phyloP scores from a whole-genome alignment of 352 stramenopile genomes.

The Pythium grandisporangium region DNA sequence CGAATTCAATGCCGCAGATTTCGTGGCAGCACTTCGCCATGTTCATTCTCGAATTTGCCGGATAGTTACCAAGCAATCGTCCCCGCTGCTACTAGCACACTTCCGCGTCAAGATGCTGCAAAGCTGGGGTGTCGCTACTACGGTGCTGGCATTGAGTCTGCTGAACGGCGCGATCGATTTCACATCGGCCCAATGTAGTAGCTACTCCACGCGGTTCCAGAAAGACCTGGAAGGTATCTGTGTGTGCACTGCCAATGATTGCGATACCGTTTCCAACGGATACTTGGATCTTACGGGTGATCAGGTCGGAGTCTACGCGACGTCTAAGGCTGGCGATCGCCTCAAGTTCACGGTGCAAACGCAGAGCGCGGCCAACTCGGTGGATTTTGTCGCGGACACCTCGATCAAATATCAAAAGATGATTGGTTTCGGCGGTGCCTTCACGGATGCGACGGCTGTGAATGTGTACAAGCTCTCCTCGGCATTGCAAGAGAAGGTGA shows the following conservation, averaged over 20 bases:
- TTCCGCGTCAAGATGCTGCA: no score
- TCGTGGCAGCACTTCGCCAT: no score
- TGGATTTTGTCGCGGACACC: slow-evolving; percentile 41
- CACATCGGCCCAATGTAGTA: slow-evolving; percentile 7
- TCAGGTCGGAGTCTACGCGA: slow-evolving; percentile 37
- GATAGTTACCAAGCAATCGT: no score
- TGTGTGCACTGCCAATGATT: slow-evolving; percentile 21
- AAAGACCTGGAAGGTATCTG: slow-evolving; percentile 34
- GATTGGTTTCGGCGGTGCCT: slow-evolving; percentile 83
- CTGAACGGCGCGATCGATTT: no score
- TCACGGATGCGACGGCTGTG: slow-evolving; percentile 80
- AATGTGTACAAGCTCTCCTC: slow-evolving; percentile 62
- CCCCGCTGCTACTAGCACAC: no score
- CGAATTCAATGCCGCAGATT: no score
- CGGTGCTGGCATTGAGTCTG: no score
- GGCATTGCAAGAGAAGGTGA: slow-evolving; percentile 46
- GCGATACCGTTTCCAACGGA: slow-evolving; percentile 35
- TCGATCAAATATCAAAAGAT: slow-evolving; percentile 67
- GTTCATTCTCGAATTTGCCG: no score
- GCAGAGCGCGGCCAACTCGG: no score
- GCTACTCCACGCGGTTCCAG: slow-evolving; percentile 24
- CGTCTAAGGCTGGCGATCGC: slow-evolving; percentile 34
- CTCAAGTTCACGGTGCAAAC: no score
- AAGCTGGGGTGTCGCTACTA: no score
- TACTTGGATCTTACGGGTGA: slow-evolving; percentile 19